Evolutionary conservation across 345 rosid genomes (phyloP), one percentile per base, ranked within the genome.

Genomic region (Moringa oleifera): DNA sequence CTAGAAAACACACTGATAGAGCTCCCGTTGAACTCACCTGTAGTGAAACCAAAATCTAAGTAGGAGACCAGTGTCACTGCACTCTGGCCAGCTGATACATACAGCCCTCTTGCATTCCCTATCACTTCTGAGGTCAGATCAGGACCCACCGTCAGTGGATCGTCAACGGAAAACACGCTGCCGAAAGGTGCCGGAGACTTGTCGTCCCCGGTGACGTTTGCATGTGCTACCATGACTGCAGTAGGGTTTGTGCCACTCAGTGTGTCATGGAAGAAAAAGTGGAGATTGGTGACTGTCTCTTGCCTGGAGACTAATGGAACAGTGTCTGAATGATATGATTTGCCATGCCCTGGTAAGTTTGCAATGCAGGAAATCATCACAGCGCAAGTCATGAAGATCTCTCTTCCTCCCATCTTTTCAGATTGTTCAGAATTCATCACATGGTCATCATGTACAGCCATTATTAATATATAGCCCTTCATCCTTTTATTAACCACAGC

Each of bases 1-100:
- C 77, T 77, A 51, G 87, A 83, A 21, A 78, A 76, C 7, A 80
- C 58, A 15, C 83, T 68, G 0, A 83, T 61, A 17, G 88, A 83
- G 61, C 83, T 83, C 12, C 87, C 85, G 0, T 76, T 78, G 19
- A 69, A 80, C 55, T 60, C 62, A 0, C 81, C 85, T 0, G 41
- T 45, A 0, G 77, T 80, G 23, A 83, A 78, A 0, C 73, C 77
- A 49, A 83, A 76, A 66, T 80, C 88, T 0, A 50, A 55, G 21
- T 76, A 80, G 65, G 71, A 28, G 13, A 78, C 72, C 12, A 79
- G 59, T 6, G 75, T 65, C 18, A 70, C 57, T 2, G 33, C 8
- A 6, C 67, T 71, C 49, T 67, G 66, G 58, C 79, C 58, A 2
- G 72, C 62, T 0, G 73, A 78, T 1, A 80, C 55, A 8, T 78